Evolutionary conservation across 768 basidiomycete genomes (phyloP).

Genomic region (Leccinum barrowsii): DNA sequence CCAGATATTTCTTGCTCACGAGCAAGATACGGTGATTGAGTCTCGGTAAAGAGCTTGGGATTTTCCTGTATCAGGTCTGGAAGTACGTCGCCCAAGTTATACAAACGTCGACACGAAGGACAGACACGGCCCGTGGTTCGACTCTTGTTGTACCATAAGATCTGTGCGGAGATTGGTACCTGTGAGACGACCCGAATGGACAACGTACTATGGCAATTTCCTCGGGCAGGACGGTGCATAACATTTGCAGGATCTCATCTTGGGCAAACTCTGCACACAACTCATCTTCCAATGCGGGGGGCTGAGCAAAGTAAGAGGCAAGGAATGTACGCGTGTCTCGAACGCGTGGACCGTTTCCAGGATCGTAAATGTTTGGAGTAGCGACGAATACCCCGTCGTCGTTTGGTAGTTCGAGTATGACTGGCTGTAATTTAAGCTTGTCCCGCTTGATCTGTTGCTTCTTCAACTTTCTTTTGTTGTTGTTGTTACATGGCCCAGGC

Average conservation of each 20-base stretch:
- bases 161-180: constrained; percentile 36
- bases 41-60: constrained; percentile 13
- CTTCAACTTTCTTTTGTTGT: constrained; percentile 42
- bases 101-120: constrained; percentile 73
- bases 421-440: constrained; percentile 16
- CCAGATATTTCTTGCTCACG: constrained; percentile 74
- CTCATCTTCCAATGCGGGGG: constrained; percentile 58
- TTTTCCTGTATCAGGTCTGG: constrained; percentile 41
- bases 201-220: constrained; percentile 64
- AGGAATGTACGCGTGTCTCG: constrained; percentile 65
- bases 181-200: neutral
- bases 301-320: constrained; percentile 61
- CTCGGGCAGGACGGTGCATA: constrained; percentile 63
- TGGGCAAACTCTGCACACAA: constrained; percentile 77
- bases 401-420: neutral
- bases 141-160: constrained; percentile 86
- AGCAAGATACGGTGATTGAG: constrained; percentile 38
- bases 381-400: constrained; percentile 29
- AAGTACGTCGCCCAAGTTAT: constrained; percentile 63
- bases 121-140: constrained; percentile 67
- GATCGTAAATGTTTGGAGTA: constrained; percentile 68
- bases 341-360: constrained; percentile 77
- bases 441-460: constrained; percentile 34
- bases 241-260: constrained; percentile 71
- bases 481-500: constrained; percentile 58